Conservation (phyloP, 2,329 filamentous ascomycete species). For the Cercospora beticola region DNA sequence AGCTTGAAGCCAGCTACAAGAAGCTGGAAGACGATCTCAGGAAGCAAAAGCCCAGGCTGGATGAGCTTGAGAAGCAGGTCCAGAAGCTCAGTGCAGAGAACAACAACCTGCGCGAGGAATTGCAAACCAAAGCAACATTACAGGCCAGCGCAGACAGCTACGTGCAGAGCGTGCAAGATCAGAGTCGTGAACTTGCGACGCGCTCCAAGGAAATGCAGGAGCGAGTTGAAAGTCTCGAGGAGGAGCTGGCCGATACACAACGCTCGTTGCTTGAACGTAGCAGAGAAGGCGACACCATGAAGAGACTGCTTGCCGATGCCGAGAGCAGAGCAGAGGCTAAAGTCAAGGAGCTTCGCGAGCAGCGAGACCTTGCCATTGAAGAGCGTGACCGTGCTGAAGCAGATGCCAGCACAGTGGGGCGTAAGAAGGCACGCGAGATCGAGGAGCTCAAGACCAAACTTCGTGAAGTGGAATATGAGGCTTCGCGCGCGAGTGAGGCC, state of each 20-base stretch:
- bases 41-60: conserved; percentile 57
- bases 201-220: conserved; percentile 88
- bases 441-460: conserved; percentile 80
- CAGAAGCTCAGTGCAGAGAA: conserved; percentile 68
- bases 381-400: conserved; percentile 92
- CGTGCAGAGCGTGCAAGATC: conserved; percentile 89
- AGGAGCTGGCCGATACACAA: conserved; percentile 87
- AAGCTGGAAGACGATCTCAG: conserved; percentile 70
- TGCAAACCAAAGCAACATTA: conserved; percentile 79
- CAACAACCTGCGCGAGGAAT: conserved; percentile 70
- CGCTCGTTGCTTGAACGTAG: conserved; percentile 82
- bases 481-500: conserved; percentile 69
- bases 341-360: conserved; percentile 82
- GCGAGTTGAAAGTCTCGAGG: conserved; percentile 81
- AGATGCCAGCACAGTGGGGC: conserved; percentile 74
- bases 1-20: conserved; percentile 66
- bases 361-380: conserved; percentile 86
- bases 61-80: conserved; percentile 72
- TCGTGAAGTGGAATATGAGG: conserved; percentile 75
- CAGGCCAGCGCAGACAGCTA: conserved; percentile 81
- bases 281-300: conserved; percentile 92
- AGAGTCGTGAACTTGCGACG: conserved; percentile 80
- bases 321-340: conserved; percentile 79
- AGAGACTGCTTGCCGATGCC: conserved; percentile 79
- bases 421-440: conserved; percentile 75